Percentiles rank a stretch among this genome's conserved stretches.
Evolutionary conservation across 2,329 filamentous ascomycete species (phyloP).

Genomic region (Lithohypha guttulata): DNA sequence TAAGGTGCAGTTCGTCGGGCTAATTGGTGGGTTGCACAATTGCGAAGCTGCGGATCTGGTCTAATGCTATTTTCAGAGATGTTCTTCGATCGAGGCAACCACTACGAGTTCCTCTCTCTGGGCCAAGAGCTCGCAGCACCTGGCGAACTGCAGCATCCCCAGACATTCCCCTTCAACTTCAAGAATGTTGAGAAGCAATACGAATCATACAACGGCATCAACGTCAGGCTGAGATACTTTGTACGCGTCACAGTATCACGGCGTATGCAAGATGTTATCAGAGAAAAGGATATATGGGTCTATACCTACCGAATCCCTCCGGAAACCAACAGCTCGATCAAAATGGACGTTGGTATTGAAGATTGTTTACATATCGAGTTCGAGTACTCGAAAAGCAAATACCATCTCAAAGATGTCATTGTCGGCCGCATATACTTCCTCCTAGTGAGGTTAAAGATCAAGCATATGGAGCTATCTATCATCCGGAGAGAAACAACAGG

Average conservation of each 20-base stretch:
- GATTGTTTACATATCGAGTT: conserved; percentile 99
- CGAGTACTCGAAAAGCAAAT: conserved; percentile 98
- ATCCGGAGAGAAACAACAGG: conserved; percentile 95
- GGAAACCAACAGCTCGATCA: conserved; percentile 96
- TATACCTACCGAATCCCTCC: conserved; percentile 97
- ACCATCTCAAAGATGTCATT: conserved; percentile 98
- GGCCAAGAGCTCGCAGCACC: conserved; percentile 94
- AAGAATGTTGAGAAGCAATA: conserved; percentile 99
- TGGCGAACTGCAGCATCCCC: conserved; percentile 94
- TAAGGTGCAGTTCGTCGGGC: conserved; percentile 99
- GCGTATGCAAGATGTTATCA: conserved; percentile 93
- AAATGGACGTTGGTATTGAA: conserved; percentile 99
- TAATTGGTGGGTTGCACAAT: conserved; percentile 65
- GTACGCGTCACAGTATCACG: conserved; percentile 91
- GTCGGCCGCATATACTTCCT: conserved; percentile 98
- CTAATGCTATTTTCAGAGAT: conserved; percentile 55
- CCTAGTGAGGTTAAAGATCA: conserved; percentile 94
- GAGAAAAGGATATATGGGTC: conserved; percentile 99
- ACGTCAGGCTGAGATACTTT: conserved; percentile 97
- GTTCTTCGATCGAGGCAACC: conserved; percentile 98
- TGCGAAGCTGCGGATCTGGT: too few species aligned
- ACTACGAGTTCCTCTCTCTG: conserved; percentile 96
- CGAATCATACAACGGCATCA: conserved; percentile 99
- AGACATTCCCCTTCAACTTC: conserved; percentile 99
- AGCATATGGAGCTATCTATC: conserved; percentile 98